Evolutionary conservation across 2,329 filamentous ascomycete species (phyloP), one percentile per base, ranked within the genome.

Genomic region (Fusarium subglutinans): DNA sequence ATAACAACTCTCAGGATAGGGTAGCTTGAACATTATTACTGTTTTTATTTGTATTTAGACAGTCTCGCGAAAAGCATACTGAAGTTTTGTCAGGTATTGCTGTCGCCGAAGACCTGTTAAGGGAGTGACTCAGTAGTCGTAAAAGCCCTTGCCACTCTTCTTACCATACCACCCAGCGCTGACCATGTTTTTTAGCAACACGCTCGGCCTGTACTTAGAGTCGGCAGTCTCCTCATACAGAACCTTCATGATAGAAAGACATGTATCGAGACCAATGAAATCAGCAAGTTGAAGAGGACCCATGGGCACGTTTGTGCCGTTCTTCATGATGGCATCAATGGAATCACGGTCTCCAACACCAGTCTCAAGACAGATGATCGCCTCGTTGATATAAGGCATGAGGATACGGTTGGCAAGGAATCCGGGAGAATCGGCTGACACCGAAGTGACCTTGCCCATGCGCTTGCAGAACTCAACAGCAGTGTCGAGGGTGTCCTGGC

Each of bases 381-480:
- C 96, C 85, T 99, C 96, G 82, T 99, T 99, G 86, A 99, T 98
- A 82, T 99, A 99, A 0, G 96, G 96, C 96, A 99, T 99, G 68
- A 99, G 86, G 70, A 99, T 99, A 15, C 96, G 89, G 83, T 99
- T 99, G 38, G 96, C 96, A 30, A 99, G 87, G 86, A 99, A 99
- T 3, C 96, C 96, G 0, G 96, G 96, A 0, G 93, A 91, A 83
- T 99, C 96, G 22, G 94, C 93, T 20, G 94, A 97, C 37, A 93
- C 90, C 8, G 95, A 97, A 1, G 95, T 86, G 59, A 98, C 88
- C 86, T 99, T 99, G 79, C 95, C 96, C 94, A 99, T 97, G 69
- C 90, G 90, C 84, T 93, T 90, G 84, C 96, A 96, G 81, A 99
- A 96, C 11, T 90, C 92, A 17, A 98, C 84, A 6, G 96, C 94